Conservation (phyloP, 306 rosid species). For the Lablab purpureus region DNA sequence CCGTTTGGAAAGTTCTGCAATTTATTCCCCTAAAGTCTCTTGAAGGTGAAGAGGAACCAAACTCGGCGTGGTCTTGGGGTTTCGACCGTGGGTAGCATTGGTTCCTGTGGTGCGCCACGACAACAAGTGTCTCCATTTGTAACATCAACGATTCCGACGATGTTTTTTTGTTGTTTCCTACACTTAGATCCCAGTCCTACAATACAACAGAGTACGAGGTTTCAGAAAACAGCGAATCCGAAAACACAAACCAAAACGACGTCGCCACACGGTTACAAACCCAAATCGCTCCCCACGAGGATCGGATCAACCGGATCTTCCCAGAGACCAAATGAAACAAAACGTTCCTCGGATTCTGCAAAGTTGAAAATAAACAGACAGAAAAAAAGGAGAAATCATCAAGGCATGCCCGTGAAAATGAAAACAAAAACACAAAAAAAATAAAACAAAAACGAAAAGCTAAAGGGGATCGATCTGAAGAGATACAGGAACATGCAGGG, state of each 20-base stretch:
- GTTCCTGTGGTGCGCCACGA: slow-evolving; percentile 70
- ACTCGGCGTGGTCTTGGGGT: slow-evolving; percentile 48
- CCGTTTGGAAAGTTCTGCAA: slow-evolving; percentile 79
- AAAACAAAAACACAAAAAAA: background rate
- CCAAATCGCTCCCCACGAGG: slow-evolving; percentile 3
- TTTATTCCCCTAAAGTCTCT: slow-evolving; percentile 61
- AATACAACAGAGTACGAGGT: slow-evolving; percentile 21
- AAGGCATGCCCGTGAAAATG: background rate
- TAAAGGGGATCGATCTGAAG: background rate
- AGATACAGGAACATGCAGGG: background rate
- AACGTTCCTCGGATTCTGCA: slow-evolving; percentile 28
- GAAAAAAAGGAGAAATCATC: background rate
- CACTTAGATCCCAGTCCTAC: slow-evolving; percentile 33
- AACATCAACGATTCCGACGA: slow-evolving; percentile 21
- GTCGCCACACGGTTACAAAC: slow-evolving; percentile 9
- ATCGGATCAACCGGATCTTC: slow-evolving; percentile 45
- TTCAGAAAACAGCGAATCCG: slow-evolving; percentile 21
- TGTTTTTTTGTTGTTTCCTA: background rate
- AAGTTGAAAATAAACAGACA: background rate
- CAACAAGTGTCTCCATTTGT: slow-evolving; percentile 74
- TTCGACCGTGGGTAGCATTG: slow-evolving; percentile 62
- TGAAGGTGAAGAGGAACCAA: slow-evolving; percentile 62
- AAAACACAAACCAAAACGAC: slow-evolving; percentile 29
- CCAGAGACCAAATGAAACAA: slow-evolving; percentile 22
- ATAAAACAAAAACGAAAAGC: background rate